Base-by-base conservation (phyloP, 768 basidiomycete species). In the Crassisporium funariophilum region DNA sequence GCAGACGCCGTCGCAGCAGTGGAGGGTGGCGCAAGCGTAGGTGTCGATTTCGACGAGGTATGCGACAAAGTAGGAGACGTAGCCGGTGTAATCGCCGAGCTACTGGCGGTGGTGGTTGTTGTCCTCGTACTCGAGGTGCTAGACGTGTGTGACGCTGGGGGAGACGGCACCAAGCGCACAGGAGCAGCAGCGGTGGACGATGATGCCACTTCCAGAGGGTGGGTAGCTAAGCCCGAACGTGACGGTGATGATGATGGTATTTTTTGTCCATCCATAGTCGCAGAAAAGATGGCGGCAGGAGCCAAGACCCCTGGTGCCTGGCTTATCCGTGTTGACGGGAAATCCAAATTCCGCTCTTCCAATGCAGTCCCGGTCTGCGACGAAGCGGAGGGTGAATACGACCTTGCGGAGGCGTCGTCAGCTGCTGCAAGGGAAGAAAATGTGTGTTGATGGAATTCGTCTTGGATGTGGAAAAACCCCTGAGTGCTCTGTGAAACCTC, bases 401-500 rank as follows among this genome's bases (percentile, higher is more conserved):
- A n/a, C 11, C 16, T n/a, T 24, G 8, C 20, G 22, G 16, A 8
- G 40, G 5, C 21, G 12, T 16, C 21, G 9, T 41, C 21, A 8
- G 22, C 20, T 15, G 24, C 16, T 8, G 11, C 20, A 33, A 41
- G 34, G 10, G 37, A 25, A 22, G 39, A 40, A 41, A 46, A 44
- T n/a, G 44, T 37, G 9, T 22, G 46, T 35, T 6, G 46, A 45
- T 31, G 29, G 29, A n/a, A n/a, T n/a, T n/a, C n/a, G n/a, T n/a
- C n/a, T n/a, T n/a, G n/a, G n/a, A n/a, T n/a, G n/a, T n/a, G n/a
- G n/a, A n/a, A n/a, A n/a, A 25, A 43, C 36, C 20, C 45, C 47
- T 50, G 36, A 25, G 22, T 20, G n/a, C 33, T 49, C 50, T 57
- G 56, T 47, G 47, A 52, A 57, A 51, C 53, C 40, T 57, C 56